Evolutionary conservation across 2,329 filamentous ascomycete species (phyloP), one percentile per base, ranked within the genome.

Genomic region (Raffaelea arxii): DNA sequence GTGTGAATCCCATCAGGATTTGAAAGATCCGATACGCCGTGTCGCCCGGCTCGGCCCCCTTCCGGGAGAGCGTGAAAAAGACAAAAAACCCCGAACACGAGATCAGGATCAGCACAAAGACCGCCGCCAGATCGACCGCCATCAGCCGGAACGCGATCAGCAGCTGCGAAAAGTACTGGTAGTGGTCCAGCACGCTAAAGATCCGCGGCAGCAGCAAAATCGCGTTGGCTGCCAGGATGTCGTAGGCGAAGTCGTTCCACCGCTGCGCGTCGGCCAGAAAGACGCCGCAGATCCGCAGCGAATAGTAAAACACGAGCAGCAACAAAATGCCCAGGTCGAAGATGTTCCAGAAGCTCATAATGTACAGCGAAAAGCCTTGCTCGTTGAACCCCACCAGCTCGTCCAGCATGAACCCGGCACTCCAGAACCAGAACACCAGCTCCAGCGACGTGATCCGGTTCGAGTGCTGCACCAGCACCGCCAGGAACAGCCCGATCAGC

Each of bases 311-410:
- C 56, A 94, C 80, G 55, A 96, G 79, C 50, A 96, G 70, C 22
- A 94, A 67, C 44, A 96, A 68, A 45, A 96, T 96, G 9, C 90
- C 90, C 32, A 96, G 70, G 59, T 96, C 91, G 62, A 96, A 95
- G 32, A 90, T 80, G 62, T 96, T 96, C 91, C 91, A 96, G 62
- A 96, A 92, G 62, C 88, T 94, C 81, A 96, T 91, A 58, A 96
- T 87, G 65, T 96, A 97, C 25, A 97, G 77, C 32, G 89, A 90
- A 62, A 96, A 96, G 3, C 91, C 91, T 65, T 96, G 89, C 63
- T 97, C 91, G 54, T 90, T 95, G 71, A 96, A 96, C 11, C 90
- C 90, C 18, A 96, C 89, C 21, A 97, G 77, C 65, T 96, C 91
- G 58, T 96, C 91, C 25, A 96, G 78, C 88, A 96, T 94, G 64